Percentiles rank a stretch among this genome's conserved stretches.
Conservation (phyloP, 2,329 filamentous ascomycete species). For the Colletotrichum cuscutae region DNA sequence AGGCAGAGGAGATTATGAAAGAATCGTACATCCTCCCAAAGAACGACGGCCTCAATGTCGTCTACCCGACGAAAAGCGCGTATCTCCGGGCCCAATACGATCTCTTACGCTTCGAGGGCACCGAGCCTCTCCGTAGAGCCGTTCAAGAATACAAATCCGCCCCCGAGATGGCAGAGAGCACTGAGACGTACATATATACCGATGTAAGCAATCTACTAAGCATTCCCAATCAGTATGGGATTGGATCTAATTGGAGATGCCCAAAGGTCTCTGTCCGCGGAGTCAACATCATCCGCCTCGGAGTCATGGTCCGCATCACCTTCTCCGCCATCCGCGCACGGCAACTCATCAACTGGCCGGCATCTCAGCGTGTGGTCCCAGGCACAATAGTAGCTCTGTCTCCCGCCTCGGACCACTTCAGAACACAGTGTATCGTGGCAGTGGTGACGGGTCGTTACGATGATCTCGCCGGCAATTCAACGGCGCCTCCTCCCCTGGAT, state of each 20-base stretch:
- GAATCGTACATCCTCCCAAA: conserved; percentile 47
- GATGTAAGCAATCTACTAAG: conserved; percentile 58
- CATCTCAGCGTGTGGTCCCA: conserved; percentile 61
- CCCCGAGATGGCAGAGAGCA: conserved; percentile 67
- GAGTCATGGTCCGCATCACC: conserved; percentile 73
- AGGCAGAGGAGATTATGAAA: conserved; percentile 60
- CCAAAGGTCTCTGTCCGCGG: conserved; percentile 6
- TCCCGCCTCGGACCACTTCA: conserved; percentile 68
- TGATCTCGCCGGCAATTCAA: not conserved
- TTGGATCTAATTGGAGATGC: not conserved
- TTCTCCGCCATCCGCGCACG: conserved; percentile 76
- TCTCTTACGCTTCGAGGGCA: conserved; percentile 79
- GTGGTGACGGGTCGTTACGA: conserved; percentile 68
- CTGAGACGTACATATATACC: conserved; percentile 73
- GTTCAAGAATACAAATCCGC: conserved; percentile 64
- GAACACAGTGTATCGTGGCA: conserved; percentile 73
- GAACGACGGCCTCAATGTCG: conserved; percentile 63
- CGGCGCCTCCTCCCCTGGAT: conserved; percentile 62
- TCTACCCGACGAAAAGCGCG: conserved; percentile 68
- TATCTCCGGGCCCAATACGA: conserved; percentile 82
- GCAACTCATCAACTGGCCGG: conserved; percentile 73
- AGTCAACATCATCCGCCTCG: conserved; percentile 51
- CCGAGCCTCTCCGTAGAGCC: conserved; percentile 75
- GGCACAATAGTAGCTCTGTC: conserved; percentile 66
- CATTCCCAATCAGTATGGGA: not conserved